Base-by-base conservation (phyloP, 345 rosid genomes). In the Excoecaria agallocha region DNA sequence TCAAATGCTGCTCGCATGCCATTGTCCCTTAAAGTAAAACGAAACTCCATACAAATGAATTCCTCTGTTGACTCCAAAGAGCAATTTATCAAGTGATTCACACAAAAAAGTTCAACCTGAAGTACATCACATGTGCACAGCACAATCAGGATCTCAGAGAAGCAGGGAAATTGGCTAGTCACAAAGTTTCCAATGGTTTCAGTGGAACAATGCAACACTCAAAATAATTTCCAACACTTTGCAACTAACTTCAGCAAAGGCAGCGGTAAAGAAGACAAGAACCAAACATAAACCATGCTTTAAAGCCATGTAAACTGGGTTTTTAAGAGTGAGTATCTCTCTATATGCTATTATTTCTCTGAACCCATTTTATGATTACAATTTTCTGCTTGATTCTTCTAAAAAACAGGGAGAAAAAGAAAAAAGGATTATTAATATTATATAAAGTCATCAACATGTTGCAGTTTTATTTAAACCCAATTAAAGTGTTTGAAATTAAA, bases 1-100 rank as follows among this genome's bases (percentile, higher is more conserved):
- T 96, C 96, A 86, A 96, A 96, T 80, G 98, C 98, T 65, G 98
- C 99, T 70, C 76, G 85, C 99, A 96, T 96, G 62, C 99, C 99
- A 81, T 93, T 90, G 83, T 96, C 99, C 78, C 98, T 91, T 30
- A 93, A 80, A 77, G 98, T 96, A 80, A 93, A 96, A 60, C 98
- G 98, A 75, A 93, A 93, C 81, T 96, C 99, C 99, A 96, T 96
- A 52, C 97, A 87, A 79, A 96, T 96, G 79, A 96, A 91, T 82
- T 96, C 99, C 83, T 96, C 98, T 1, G 97, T 93, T 43, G 99
- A 93, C 86, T 96, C 99, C 93, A 96, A 79, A 8, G 99, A 96
- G 86, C 99, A 96, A 80, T 96, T 96, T 80, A 96, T 93, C 66
- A 93, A 81, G 88, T 96, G 96, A 82, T 96, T 96, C 79, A 96